Evolutionary conservation across 2,329 filamentous ascomycete species (phyloP), one percentile per base, ranked within the genome.

Genomic region (Metarhizium rileyi): DNA sequence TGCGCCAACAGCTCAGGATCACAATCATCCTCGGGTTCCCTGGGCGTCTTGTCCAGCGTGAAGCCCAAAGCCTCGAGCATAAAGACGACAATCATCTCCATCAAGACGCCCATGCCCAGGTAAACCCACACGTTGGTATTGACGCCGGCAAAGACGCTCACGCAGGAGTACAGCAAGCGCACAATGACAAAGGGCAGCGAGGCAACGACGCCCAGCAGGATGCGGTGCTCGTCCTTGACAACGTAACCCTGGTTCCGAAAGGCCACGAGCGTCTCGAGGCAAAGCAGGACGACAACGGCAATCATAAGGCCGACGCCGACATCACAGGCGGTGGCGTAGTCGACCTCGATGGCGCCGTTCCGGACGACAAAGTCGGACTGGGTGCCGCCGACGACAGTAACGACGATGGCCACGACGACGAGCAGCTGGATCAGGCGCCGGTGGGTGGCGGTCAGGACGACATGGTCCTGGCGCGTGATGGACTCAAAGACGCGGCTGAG

Each of bases 161-260:
- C 18, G 41, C 55, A 61, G 18, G 62, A 58, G 51, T 67, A 68
- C 10, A 52, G 51, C 18, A 67, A 56, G 27, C 64, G 62, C 18
- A 66, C 63, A 7, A 63, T 43, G 40, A 66, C 59, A 47, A 67
- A 66, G 3, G 66, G 66, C 8, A 66, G 46, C 41, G 63, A 65
- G 25, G 56, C 50, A n/a, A 57, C 46, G 40, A 71, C 63, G 12
- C 63, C 65, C 26, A 76, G 67, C 9, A 82, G 64, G 38, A 82
- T 72, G 16, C 75, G 72, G 53, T 74, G 73, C 60, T 81, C 78
- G n/a, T 78, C 68, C 52, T 77, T 60, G 35, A 68, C 69, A 20
- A 70, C 55, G 38, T 57, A 61, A 49, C 65, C 61, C 35, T 66
- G 67, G 55, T 69, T 70, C 33, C 68, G 60, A 18, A 70, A 49